Base-by-base conservation (phyloP, 345 rosid species). In the Corchorus capsularis region DNA sequence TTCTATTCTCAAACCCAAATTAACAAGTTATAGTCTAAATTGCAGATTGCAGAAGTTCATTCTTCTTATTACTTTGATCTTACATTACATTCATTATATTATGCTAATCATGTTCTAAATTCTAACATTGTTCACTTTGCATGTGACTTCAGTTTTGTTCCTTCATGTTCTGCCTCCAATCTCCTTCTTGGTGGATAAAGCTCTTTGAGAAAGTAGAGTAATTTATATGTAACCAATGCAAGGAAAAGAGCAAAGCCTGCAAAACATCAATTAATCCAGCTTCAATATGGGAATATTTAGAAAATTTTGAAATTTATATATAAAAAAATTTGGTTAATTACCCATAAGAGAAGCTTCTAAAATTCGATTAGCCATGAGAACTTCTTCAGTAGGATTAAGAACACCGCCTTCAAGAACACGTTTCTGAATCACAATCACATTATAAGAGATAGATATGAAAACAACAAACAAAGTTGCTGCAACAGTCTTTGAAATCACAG, bases 281-380 rank as follows among this genome's bases (percentile, higher is more conserved):
- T 45, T 22, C 0, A 4, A 9, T 19, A 9, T 47, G 2, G 49
- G 17, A 5, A 32, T 39, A 3, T 4, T 45, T 17, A 17, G 27
- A 63, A 8, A 43, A 50, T 8, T 27, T 27, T 27, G 27, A 27
- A 27, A 27, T 27, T 27, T 27, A 27, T 27, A 27, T 27, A n/a
- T 39, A 39, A 6, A 6, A 39, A 13, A 43, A 8, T 15, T 43
- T 15, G 35, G 15, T 65, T 73, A 75, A 16, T 74, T 84, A 87
- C 90, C 90, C 85, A 87, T 75, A 13, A 89, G 83, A 73, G 91
- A 79, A 1, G 89, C 86, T 53, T 88, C 85, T 56, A 86, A 62
- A 10, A 85, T 77, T 32, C 78, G 83, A 68, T 83, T 56, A 0
- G 85, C 84, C 81, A 76, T 15, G 16, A 90, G 84, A 77, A 88